phyloP scores from a whole-genome alignment of 805 yeast species.

The Lachancea waltii region DNA sequence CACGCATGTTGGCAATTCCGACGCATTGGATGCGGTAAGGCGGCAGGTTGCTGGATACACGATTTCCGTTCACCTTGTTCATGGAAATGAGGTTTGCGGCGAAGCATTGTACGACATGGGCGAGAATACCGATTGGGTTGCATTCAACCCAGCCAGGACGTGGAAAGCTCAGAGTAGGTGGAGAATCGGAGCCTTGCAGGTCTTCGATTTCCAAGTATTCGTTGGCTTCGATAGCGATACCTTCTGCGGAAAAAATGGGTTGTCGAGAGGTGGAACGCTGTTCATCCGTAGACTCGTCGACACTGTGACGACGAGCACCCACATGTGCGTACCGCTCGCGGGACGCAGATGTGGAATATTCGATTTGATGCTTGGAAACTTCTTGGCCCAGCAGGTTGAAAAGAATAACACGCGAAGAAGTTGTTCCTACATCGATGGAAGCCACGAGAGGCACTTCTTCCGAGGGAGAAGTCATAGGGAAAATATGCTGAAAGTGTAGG shows the following conservation, averaged over 20 bases:
- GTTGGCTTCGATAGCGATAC: constrained; percentile 57
- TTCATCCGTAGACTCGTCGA: constrained; percentile 16
- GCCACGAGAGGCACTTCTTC: constrained; percentile 45
- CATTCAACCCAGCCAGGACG: constrained; percentile 93
- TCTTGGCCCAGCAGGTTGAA: constrained; percentile 70
- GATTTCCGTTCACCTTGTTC: constrained; percentile 49
- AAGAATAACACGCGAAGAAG: constrained; percentile 82
- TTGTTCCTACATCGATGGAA: constrained; percentile 85
- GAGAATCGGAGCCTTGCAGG: constrained; percentile 39
- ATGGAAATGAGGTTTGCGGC: constrained; percentile 55
- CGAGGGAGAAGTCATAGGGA: too few relatives aligned
- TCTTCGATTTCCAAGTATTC: constrained; percentile 60
- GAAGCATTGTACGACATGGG: constrained; percentile 71
- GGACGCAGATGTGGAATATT: constrained; percentile 70
- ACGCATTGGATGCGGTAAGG: constrained; percentile 62
- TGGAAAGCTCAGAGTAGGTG: constrained; percentile 72
- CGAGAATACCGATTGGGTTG: constrained; percentile 72
- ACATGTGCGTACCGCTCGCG: constrained; percentile 41
- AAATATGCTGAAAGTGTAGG: too few relatives aligned
- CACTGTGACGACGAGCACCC: constrained; percentile 39
- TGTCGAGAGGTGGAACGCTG: constrained; percentile 12
- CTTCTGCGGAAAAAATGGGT: constrained; percentile 67
- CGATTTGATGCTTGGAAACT: constrained; percentile 83
- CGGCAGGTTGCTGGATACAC: constrained; percentile 37
- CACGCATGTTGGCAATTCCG: constrained; percentile 95